Conservation (phyloP, 1,284 basidiomycete genomes). For the Omphalotus olearius region DNA sequence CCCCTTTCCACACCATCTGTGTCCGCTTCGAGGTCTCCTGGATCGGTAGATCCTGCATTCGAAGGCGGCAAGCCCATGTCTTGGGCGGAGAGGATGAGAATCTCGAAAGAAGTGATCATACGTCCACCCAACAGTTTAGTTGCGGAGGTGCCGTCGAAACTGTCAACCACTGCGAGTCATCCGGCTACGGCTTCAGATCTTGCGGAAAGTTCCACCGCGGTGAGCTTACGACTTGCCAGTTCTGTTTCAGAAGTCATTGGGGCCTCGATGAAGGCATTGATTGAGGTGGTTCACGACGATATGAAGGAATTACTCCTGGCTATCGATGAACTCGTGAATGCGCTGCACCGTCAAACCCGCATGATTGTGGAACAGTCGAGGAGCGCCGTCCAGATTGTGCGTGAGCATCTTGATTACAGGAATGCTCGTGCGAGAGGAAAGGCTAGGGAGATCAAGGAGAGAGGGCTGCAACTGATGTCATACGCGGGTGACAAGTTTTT, state of each 20-base stretch:
- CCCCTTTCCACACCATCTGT: constrained; percentile 32
- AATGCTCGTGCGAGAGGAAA: constrained; percentile 53
- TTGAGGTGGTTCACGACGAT: constrained; percentile 41
- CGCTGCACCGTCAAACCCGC: constrained; percentile 45
- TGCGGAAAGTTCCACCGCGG: constrained; percentile 17
- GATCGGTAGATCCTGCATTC: background rate
- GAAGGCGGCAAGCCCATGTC: constrained; percentile 19
- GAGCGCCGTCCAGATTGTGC: constrained; percentile 39
- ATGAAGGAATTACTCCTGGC: constrained; percentile 56
- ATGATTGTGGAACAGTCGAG: constrained; percentile 43
- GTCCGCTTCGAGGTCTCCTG: constrained; percentile 21
- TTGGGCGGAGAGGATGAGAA: constrained; percentile 29
- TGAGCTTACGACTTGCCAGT: constrained; percentile 40
- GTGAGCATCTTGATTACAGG: constrained; percentile 43
- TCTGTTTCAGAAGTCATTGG: constrained; percentile 51
- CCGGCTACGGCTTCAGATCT: constrained; percentile 20
- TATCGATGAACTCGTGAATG: constrained; percentile 52
- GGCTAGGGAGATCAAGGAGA: constrained; percentile 51
- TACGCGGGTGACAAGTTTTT: constrained; percentile 35
- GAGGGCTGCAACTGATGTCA: constrained; percentile 37
- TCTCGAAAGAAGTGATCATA: constrained; percentile 35
- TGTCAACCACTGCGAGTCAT: constrained; percentile 16
- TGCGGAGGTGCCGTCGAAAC: constrained; percentile 21
- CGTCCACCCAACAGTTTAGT: constrained; percentile 25
- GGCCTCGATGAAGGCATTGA: constrained; percentile 36